Base-by-base conservation (phyloP, 1,139 yeast species). In the Pneumocystis murina region DNA sequence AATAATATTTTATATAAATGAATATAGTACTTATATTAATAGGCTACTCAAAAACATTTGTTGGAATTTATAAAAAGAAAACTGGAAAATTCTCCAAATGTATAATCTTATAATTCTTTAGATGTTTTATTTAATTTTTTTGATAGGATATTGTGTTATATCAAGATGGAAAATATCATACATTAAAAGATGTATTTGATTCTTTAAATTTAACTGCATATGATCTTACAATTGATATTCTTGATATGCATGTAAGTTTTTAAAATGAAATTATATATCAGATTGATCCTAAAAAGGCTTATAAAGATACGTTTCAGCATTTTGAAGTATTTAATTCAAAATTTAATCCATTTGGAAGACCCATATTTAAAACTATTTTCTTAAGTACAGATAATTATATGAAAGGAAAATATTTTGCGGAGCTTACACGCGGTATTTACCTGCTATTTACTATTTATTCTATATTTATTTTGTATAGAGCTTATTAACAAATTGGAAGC, bases 271-370 rank as follows among this genome's bases (percentile, higher is more conserved):
- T 38, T 35, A 17, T 55, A 97, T n/a, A 33, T n/a, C 2, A 17
- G 10, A 33, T 55, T 17, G n/a, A n/a, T n/a, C 14, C n/a, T 7
- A 1, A 3, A 3, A 20, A 58, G 60, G 60, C 99, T 2, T 98
- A 94, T 74, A 88, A 92, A 67, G 98, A 94, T 72, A 86, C 97
- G 0, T 94, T 94, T 81, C 98, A 94, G 75, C 82, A 98, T 71
- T 94, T 94, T 72, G 99, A 94, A 76, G 94, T 94, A 76, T 94
- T 94, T 80, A 94, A 94, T 74, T 80, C 94, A 76, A 94, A 94
- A 75, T 94, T 94, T 77, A 94, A 94, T 72, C 99, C 99, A 28
- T 87, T 94, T 71, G 99, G 99, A 33, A 98, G 92, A 76, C 91
- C 97, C 28, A 85, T 98, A 75, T 78, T 94, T 73, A 83, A 98